These are phyloP conservation scores for Penstemon davidsonii DNA, from an alignment of 257 asterid species.

Conservation along the genomic window DNA sequence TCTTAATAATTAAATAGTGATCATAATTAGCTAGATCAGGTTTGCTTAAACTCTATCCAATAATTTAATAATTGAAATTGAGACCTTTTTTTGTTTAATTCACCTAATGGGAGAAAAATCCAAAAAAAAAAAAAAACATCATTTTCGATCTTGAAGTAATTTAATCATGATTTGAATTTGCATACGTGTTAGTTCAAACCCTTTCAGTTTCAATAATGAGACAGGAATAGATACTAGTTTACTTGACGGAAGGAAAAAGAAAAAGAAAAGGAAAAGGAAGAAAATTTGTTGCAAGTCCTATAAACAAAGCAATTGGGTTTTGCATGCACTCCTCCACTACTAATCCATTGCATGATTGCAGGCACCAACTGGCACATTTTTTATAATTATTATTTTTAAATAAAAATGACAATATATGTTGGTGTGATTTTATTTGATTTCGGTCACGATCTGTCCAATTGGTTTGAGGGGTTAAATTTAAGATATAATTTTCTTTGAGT, in stretches of 20 bases:
- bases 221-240: conserved; percentile 8
- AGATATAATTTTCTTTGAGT: too few relatives aligned
- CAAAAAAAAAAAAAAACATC: not conserved
- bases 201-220: conserved; percentile 26
- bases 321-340: conserved; percentile 34
- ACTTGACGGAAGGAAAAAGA: conserved; percentile 42
- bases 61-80: not conserved
- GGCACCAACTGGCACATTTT: too few relatives aligned
- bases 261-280: not conserved
- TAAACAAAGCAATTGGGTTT: conserved; percentile 30
- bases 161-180: too few relatives aligned
- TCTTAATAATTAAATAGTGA: too few relatives aligned
- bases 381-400: too few relatives aligned
- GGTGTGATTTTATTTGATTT: too few relatives aligned
- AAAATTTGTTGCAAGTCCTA: conserved; percentile 15
- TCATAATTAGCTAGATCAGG: too few relatives aligned
- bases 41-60: not conserved
- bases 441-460: too few relatives aligned
- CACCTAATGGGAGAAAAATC: too few relatives aligned
- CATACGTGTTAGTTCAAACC: not conserved
- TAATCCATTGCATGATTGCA: conserved; percentile 36
- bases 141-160: not conserved
- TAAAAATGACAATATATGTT: too few relatives aligned
- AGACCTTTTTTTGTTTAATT: too few relatives aligned
- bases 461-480: too few relatives aligned